Evolutionary conservation across 768 basidiomycete genomes (phyloP).

Genomic region (Tubosaeta sp.): DNA sequence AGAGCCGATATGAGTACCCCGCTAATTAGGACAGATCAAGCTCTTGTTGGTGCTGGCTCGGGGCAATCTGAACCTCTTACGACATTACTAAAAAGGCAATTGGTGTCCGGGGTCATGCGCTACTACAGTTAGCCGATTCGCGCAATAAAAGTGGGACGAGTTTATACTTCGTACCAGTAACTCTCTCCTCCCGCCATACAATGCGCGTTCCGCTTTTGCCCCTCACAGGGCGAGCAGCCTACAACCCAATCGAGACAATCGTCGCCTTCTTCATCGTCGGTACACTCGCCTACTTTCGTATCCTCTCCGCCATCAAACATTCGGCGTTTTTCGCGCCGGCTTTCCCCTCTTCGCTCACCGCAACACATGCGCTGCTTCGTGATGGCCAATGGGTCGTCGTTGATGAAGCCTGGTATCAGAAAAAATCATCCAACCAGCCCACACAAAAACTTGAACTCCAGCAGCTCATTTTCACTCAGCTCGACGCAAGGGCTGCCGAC

Average conservation of each 20-base stretch:
- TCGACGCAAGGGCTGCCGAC: constrained; percentile 35
- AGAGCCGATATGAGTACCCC: no score
- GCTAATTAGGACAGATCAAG: not conserved
- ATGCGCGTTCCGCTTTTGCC: constrained; percentile 66
- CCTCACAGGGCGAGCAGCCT: constrained; percentile 67
- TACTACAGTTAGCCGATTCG: constrained; percentile 20
- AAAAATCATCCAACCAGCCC: constrained; percentile 23
- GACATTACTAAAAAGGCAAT: constrained; percentile 3
- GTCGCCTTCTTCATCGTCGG: constrained; percentile 85
- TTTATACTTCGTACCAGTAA: not conserved
- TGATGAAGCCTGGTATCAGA: constrained; percentile 48
- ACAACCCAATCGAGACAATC: constrained; percentile 83
- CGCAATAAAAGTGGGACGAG: constrained; percentile 29
- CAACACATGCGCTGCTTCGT: constrained; percentile 52
- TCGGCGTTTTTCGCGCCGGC: constrained; percentile 71
- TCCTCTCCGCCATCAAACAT: constrained; percentile 86
- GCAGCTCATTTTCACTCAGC: constrained; percentile 63
- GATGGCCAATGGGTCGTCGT: constrained; percentile 62
- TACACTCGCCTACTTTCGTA: constrained; percentile 93
- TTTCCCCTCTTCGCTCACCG: constrained; percentile 43
- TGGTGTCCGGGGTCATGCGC: constrained; percentile 24
- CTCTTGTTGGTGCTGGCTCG: no score
- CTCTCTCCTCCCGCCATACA: constrained; percentile 1
- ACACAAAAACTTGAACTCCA: constrained; percentile 59
- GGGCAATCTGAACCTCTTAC: not conserved